Percentiles rank a stretch among this genome's conserved stretches.
Conservation (phyloP, 345 rosid species). For the Nephelium lappaceum region DNA sequence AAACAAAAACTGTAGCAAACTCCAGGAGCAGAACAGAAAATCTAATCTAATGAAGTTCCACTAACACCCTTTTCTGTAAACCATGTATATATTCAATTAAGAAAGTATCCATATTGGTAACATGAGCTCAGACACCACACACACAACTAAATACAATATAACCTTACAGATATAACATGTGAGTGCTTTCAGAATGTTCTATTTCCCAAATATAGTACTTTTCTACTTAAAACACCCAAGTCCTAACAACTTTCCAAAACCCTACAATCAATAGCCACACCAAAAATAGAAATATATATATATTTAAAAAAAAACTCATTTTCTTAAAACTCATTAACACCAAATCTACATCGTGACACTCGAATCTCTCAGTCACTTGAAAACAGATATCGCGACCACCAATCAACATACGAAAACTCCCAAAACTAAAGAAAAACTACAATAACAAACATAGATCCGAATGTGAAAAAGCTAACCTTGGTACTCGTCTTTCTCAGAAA, state of each 20-base stretch:
- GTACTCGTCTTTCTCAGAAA: conserved; percentile 68
- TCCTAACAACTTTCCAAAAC: background rate
- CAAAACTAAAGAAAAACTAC: no score
- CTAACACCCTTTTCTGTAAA: background rate
- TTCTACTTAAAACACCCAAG: background rate
- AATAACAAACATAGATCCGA: background rate
- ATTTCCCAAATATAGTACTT: background rate
- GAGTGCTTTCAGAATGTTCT: background rate
- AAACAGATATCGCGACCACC: background rate
- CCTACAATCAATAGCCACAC: background rate
- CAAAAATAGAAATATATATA: no score
- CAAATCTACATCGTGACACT: background rate
- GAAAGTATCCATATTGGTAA: background rate
- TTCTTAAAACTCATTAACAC: background rate
- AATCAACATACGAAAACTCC: background rate
- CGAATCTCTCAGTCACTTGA: background rate
- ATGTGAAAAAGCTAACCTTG: conserved; percentile 38
- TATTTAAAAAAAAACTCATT: background rate
- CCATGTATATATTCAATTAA: background rate
- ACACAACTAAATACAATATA: background rate
- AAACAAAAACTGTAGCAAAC: no score
- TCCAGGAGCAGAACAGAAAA: background rate
- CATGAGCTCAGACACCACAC: background rate
- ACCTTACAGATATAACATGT: no score
- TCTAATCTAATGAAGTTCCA: background rate